These are phyloP conservation scores for Diaporthe aspalathi DNA, from an alignment of 2,329 filamentous ascomycete genomes.

Conservation along the genomic window DNA sequence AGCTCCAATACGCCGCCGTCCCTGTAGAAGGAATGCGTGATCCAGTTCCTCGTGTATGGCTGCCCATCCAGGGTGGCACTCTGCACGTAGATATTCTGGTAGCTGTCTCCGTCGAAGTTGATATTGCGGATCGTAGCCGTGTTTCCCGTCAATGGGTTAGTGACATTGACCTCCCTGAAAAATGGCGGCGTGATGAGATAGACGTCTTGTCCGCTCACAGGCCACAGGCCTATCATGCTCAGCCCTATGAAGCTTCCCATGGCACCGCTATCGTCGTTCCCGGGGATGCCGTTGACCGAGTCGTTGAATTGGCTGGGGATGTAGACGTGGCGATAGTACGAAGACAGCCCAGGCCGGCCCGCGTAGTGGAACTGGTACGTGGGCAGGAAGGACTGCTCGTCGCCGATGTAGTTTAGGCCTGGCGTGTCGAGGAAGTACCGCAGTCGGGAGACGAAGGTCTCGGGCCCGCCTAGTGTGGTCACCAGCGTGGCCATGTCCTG, in stretches of 20 bases:
- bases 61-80: slow-evolving; percentile 66
- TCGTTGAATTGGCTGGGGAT: slow-evolving; percentile 72
- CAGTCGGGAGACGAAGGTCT: slow-evolving; percentile 64
- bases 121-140: slow-evolving; percentile 65
- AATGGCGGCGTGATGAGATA: slow-evolving; percentile 73
- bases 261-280: slow-evolving; percentile 73
- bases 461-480: slow-evolving; percentile 63
- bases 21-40: slow-evolving; percentile 68
- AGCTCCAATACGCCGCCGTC: slow-evolving; percentile 69
- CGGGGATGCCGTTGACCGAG: slow-evolving; percentile 66
- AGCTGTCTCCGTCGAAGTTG: slow-evolving; percentile 65
- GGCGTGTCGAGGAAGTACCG: slow-evolving; percentile 63
- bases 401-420: slow-evolving; percentile 53
- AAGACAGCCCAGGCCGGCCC: slow-evolving; percentile 63
- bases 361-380: slow-evolving; percentile 73
- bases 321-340: slow-evolving; percentile 65
- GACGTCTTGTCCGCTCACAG: slow-evolving; percentile 70
- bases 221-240: slow-evolving; percentile 71
- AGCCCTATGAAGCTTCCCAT: slow-evolving; percentile 71
- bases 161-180: slow-evolving; percentile 66
- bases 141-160: slow-evolving; percentile 63
- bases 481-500: slow-evolving; percentile 59
- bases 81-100: slow-evolving; percentile 68
- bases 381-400: slow-evolving; percentile 68
- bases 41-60: slow-evolving; percentile 68